Base-by-base conservation (phyloP, 2,329 filamentous ascomycete genomes). In the Colletotrichum sublineola region DNA sequence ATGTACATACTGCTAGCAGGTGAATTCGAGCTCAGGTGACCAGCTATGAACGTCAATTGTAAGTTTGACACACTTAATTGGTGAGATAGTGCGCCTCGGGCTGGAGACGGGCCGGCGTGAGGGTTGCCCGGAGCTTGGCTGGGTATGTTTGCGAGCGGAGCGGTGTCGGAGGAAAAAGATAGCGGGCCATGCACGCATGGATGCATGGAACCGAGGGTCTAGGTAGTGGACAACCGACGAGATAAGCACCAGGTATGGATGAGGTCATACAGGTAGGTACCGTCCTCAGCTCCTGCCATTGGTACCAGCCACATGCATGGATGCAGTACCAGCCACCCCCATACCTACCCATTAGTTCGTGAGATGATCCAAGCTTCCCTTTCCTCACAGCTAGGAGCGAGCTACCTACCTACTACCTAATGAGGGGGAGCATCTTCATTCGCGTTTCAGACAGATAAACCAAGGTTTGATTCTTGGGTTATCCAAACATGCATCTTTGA, bases 111-210 rank as follows among this genome's bases (percentile, higher is more conserved):
- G 29, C 60, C n/a, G 60, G 60, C 60, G 46, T 29, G 18, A n/a
- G 24, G 48, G 46, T 63, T 40, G 12, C 12, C 46, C 61, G 36
- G 36, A 63, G 61, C 61, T 53, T 63, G 15, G n/a, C 61, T 53
- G 15, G n/a, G 46, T 53, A 15, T 42, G 33, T 33, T 46, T 64
- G 66, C 68, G 68, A 68, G 38, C 65, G 58, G 68, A 68, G 69
- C 70, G 67, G 48, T 65, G 70, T 73, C 70, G 70, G 70, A 70
- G 48, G 48, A 33, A 70, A 46, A 67, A 44, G 38, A 46, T 33
- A 44, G 61, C 36, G 9, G 9, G 15, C 5, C 42, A 8, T 8
- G 42, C 42, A 20, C 14, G 42, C 42, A 44, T 18, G 60, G 53
- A 50, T 24, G 60, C 29, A 14, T 61, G 29, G 52, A 56, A n/a